Evolutionary conservation across 2,329 filamentous ascomycete genomes (phyloP), one percentile per base, ranked within the genome.

Genomic region (Lecanicillium sp.): DNA sequence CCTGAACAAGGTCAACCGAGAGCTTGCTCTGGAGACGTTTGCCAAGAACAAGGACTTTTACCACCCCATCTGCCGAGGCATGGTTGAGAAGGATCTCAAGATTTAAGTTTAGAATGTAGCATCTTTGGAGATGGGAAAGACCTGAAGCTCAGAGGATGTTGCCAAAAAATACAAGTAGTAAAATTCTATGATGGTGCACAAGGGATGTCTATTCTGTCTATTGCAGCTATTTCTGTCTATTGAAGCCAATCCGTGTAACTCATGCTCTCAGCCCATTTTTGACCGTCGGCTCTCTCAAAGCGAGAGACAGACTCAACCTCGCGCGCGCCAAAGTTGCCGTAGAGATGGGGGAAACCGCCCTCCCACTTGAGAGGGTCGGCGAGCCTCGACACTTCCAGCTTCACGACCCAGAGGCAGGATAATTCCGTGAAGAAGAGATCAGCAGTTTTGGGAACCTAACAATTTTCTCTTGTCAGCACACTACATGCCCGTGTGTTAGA

Each of bases 41-140:
- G 76, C 84, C 64, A 84, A 83, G 72, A 83, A 95, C 59, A 84
- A 75, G 62, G 81, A 88, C 46, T 97, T 97, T 56, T 98, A 97
- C 58, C 90, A 97, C 57, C 92, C 92, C 3, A 96, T 97, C 51
- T 96, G 89, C 59, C 77, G 78, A 44, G 77, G 71, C 7, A 84
- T 94, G 79, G 79, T 94, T 3, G 84, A 87, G 64, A 96, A 94
- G 71, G 85, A 94, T 60, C 62, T 94, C 27, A 72, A 70, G 27
- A 44, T 61, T 29, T 56, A 55, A 41, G 17, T 37, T 13, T 37
- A 17, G 19, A 29, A 17, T 29, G 36, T 5, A 39, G 19, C 9
- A n/a, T 12, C 5, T 9, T 17, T 14, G n/a, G 10, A 22, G 15
- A 11, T 10, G 14, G 9, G 14, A 32, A 17, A 8, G 7, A 12